Evolutionary conservation across 371 early-diverging fungal genomes (phyloP).

Genomic region (Actinomucor elegans): DNA sequence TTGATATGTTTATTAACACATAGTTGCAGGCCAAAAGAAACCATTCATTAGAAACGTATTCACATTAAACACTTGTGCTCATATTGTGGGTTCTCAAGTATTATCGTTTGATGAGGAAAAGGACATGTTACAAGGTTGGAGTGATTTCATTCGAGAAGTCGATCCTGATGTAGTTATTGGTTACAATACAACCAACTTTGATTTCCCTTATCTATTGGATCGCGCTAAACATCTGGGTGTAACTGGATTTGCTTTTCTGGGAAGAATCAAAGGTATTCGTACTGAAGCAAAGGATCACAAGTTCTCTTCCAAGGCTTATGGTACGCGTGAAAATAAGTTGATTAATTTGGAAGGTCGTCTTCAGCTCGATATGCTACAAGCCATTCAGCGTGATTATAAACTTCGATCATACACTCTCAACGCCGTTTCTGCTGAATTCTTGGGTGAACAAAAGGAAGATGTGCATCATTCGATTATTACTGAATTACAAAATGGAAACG

Average conservation of each 20-base stretch:
- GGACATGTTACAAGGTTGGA: conserved; percentile 88
- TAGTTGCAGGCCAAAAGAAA: conserved; percentile 69
- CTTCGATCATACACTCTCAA: conserved; percentile 98
- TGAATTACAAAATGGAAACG: conserved; percentile 93
- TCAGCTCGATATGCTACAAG: conserved; percentile 94
- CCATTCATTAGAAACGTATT: conserved; percentile 95
- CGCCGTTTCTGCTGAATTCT: conserved; percentile 95
- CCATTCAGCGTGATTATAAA: conserved; percentile 98
- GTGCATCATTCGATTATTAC: conserved; percentile 99
- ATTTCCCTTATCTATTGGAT: conserved; percentile 97
- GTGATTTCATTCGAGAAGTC: conserved; percentile 78
- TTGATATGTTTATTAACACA: not conserved
- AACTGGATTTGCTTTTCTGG: conserved; percentile 81
- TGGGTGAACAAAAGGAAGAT: conserved; percentile 99
- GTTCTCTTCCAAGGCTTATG: conserved; percentile 93
- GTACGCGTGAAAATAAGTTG: conserved; percentile 87
- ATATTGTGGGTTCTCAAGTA: conserved; percentile 94
- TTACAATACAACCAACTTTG: conserved; percentile 99
- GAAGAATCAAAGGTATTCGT: conserved; percentile 69
- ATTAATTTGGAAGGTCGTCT: conserved; percentile 96
- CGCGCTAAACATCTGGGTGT: conserved; percentile 85
- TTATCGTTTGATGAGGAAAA: conserved; percentile 83
- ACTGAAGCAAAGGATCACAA: conserved; percentile 82
- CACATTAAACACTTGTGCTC: conserved; percentile 85
- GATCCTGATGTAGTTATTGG: conserved; percentile 93